phyloP scores from a whole-genome alignment of 1,284 basidiomycete genomes.

The Tilletiopsis washingtonensis region DNA sequence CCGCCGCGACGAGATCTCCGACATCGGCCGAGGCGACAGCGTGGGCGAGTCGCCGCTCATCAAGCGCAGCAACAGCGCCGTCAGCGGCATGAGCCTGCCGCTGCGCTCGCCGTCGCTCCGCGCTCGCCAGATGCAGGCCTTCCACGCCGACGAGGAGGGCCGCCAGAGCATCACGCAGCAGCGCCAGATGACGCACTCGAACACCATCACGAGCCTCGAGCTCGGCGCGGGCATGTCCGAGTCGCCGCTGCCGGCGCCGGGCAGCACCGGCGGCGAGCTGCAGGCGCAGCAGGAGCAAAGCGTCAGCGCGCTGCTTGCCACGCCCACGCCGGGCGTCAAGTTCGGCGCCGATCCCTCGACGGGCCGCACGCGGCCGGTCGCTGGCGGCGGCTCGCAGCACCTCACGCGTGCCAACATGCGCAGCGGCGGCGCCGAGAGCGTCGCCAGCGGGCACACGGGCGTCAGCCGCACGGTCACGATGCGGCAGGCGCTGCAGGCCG shows the following conservation, averaged over 20 bases:
- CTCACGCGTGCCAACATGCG: not conserved
- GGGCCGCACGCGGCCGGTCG: not conserved
- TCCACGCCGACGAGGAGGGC: not conserved
- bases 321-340: not conserved
- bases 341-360: not conserved
- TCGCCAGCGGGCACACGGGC: conserved; percentile 11
- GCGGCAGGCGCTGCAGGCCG: conserved; percentile 27
- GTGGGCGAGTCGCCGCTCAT: not conserved
- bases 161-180: not conserved
- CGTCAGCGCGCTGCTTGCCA: not conserved
- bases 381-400: no score
- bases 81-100: not conserved
- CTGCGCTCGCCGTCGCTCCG: not conserved
- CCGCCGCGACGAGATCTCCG: conserved; percentile 3
- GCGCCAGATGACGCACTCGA: not conserved
- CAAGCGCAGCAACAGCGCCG: not conserved
- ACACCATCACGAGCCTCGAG: not conserved
- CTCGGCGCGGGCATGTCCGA: no score
- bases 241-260: not conserved
- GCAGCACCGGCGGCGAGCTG: not conserved
- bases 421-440: conserved; percentile 15
- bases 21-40: not conserved
- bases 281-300: not conserved
- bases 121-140: not conserved
- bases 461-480: conserved; percentile 24